Base-by-base conservation (phyloP, 2,329 filamentous ascomycete genomes). In the Fusarium burgessii region DNA sequence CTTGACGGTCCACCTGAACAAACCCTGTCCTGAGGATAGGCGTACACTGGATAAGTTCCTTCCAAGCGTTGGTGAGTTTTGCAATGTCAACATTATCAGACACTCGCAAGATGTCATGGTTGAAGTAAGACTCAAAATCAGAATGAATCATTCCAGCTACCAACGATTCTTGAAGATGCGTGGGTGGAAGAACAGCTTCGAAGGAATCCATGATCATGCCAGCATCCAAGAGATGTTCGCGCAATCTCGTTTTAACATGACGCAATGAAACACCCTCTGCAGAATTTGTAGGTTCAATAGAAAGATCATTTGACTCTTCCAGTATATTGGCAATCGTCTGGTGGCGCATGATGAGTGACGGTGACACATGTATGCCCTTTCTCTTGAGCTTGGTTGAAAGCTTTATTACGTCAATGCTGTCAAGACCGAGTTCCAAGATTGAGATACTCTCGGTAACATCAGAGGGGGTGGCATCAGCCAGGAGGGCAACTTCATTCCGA, bases 381-480 rank as follows among this genome's bases (percentile, higher is more conserved):
- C 86, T 87, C 69, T 88, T 92, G 4, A 97, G 84, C 57, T 90
- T 87, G 0, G 93, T 90, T 0, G 93, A 92, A 0, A 98, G 82
- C 74, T 94, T 97, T 78, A 98, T 95, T 3, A 92, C 88, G 79
- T 98, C 95, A 62, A 98, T 97, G 76, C 95, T 97, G 82, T 98
- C 95, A 10, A 98, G 86, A 0, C 95, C 95, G 35, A 98, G 86
- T 73, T 95, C 90, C 41, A 97, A 90, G 14, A 98, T 88, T 0
- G 91, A 91, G 0, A 89, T 89, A 10, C 84, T 80, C 55, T 88
- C 86, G 3, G 81, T 78, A 40, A 97, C 82, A 0, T 85, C 80
- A 3, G 84, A 78, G 6, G 80, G 77, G 0, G 86, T 77, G 0
- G 90, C 76, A 0, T 85, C 86, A 2, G 90, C 88, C 8, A 97